phyloP scores from a whole-genome alignment of 2,329 filamentous ascomycete genomes.

The Tolypocladium ophioglossoides region DNA sequence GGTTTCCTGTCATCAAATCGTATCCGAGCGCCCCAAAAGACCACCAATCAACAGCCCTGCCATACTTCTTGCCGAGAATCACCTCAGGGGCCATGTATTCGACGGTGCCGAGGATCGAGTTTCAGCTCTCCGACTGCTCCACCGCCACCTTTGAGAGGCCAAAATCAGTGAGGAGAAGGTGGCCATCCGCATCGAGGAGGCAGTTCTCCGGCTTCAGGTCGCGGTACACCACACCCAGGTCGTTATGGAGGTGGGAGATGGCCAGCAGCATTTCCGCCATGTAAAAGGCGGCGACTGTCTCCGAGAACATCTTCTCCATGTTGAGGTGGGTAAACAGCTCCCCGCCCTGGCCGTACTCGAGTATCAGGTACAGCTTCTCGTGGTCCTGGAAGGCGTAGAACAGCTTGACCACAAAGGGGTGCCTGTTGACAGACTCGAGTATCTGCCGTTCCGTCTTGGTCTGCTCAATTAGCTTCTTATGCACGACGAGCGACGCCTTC shows the following conservation, averaged over 20 bases:
- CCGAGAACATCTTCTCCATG: constrained; percentile 89
- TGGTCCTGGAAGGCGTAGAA: constrained; percentile 98
- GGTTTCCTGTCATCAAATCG: constrained; percentile 84
- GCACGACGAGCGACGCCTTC: constrained; percentile 88
- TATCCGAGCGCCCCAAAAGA: constrained; percentile 87
- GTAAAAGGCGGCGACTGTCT: constrained; percentile 86
- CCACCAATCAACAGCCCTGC: constrained; percentile 97
- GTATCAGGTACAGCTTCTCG: constrained; percentile 92
- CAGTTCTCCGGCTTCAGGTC: constrained; percentile 98
- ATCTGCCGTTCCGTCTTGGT: constrained; percentile 95
- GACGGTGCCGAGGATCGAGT: constrained; percentile 86
- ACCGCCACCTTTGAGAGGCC: constrained; percentile 90
- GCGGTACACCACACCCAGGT: constrained; percentile 88
- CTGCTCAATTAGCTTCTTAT: constrained; percentile 93
- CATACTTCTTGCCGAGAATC: constrained; percentile 77
- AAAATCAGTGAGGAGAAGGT: constrained; percentile 92
- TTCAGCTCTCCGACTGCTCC: constrained; percentile 55
- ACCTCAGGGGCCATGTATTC: constrained; percentile 99
- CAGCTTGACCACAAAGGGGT: constrained; percentile 95
- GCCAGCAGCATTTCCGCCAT: constrained; percentile 97
- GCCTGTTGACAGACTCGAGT: constrained; percentile 87
- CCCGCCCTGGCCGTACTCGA: constrained; percentile 94
- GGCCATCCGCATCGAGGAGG: constrained; percentile 80
- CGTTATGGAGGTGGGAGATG: constrained; percentile 83
- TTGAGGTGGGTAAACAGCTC: constrained; percentile 94